Conservation (phyloP, 2,329 filamentous ascomycete genomes). For the Drechmeria coniospora region DNA sequence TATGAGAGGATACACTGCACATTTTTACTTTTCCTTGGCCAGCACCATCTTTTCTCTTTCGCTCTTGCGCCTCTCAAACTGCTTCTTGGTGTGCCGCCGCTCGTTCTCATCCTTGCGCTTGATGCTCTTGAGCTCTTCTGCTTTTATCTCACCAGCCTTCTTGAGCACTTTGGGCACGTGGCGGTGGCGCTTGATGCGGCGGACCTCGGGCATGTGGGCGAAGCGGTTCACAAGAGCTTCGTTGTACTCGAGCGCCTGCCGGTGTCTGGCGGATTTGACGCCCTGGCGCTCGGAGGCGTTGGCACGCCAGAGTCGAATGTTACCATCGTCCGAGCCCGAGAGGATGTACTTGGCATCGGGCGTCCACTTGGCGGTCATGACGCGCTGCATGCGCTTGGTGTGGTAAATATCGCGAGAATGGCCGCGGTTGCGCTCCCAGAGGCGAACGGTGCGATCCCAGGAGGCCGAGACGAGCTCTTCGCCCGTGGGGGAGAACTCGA, state of each 20-base stretch:
- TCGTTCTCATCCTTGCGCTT: conserved; percentile 92
- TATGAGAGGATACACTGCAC: not conserved
- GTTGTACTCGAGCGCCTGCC: conserved; percentile 85
- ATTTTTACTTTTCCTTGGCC: conserved; percentile 37
- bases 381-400: conserved; percentile 94
- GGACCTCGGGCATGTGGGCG: conserved; percentile 91
- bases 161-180: conserved; percentile 87
- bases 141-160: conserved; percentile 92
- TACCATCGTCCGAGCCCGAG: conserved; percentile 86
- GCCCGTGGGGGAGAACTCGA: conserved; percentile 88
- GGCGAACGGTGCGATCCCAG: conserved; percentile 69
- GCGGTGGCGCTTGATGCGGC: conserved; percentile 76
- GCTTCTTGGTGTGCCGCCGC: conserved; percentile 77
- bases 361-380: conserved; percentile 73
- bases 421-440: conserved; percentile 69
- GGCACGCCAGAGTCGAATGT: conserved; percentile 72
- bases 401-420: conserved; percentile 90
- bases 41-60: conserved; percentile 92
- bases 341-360: conserved; percentile 83
- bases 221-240: conserved; percentile 70
- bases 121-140: conserved; percentile 70
- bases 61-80: conserved; percentile 53
- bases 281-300: conserved; percentile 72
- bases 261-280: conserved; percentile 70
- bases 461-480: conserved; percentile 84